Evolutionary conservation across 139 green algal species (phyloP).

Genomic region (Chlorella sorokiniana): DNA sequence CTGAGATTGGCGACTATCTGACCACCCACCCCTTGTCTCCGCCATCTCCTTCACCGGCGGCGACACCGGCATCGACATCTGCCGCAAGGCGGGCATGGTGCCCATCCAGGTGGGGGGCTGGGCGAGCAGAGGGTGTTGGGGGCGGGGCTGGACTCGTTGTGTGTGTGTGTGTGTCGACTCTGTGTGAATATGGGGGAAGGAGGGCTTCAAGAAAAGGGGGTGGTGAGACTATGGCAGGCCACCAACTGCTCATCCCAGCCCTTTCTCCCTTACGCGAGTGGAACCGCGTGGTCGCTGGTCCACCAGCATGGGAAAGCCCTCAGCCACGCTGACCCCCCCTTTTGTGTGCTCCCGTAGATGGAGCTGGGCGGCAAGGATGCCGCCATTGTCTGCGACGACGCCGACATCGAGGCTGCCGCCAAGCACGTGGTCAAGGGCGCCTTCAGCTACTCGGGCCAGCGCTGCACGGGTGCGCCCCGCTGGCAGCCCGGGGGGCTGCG

Average conservation of each 20-base stretch:
- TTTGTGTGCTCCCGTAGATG: slow-evolving; percentile 56
- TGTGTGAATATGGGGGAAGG: no score
- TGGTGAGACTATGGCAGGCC: no score
- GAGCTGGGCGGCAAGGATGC: slow-evolving; percentile 97
- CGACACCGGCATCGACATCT: slow-evolving; percentile 81
- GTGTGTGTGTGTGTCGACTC: not conserved
- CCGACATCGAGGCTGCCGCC: slow-evolving; percentile 87
- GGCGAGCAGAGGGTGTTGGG: no score
- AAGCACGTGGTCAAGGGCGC: slow-evolving; percentile 93
- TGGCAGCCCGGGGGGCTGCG: no score
- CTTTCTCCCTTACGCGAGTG: no score
- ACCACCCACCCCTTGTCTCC: slow-evolving; percentile 84
- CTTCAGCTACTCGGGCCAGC: slow-evolving; percentile 91
- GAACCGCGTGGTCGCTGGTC: no score
- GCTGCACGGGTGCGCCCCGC: slow-evolving; percentile 74
- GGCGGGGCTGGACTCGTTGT: not conserved
- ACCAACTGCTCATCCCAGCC: no score
- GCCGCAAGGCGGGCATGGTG: slow-evolving; percentile 91
- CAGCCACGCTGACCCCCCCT: not conserved
- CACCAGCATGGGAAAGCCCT: not conserved
- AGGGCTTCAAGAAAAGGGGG: no score
- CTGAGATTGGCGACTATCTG: slow-evolving; percentile 97
- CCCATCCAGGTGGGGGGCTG: slow-evolving; percentile 88
- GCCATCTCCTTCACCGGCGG: slow-evolving; percentile 93
- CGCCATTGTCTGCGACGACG: slow-evolving; percentile 91